These are phyloP conservation scores for Scheffersomyces amazonensis DNA, from an alignment of 805 yeast genomes.

Conservation along the genomic window DNA sequence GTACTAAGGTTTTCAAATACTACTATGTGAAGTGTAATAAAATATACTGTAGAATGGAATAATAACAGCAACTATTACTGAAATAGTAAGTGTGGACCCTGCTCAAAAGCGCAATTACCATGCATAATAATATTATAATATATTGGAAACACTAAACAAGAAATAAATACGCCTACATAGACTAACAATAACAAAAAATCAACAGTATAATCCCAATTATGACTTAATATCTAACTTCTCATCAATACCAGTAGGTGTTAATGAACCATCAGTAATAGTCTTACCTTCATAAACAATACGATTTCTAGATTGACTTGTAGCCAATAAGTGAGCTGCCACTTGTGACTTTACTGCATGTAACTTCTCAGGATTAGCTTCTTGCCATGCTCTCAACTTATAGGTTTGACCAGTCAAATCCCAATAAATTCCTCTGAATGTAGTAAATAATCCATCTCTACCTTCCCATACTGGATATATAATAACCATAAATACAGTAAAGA, in stretches of 20 bases:
- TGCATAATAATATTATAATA: too few relatives aligned
- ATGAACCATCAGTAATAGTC: conserved; percentile 14
- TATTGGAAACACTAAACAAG: too few relatives aligned
- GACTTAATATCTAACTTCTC: conserved; percentile 17
- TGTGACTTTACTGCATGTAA: conserved; percentile 73
- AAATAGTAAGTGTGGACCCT: too few relatives aligned
- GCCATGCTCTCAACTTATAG: conserved; percentile 74
- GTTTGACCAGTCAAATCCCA: conserved; percentile 84
- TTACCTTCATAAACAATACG: conserved; percentile 22
- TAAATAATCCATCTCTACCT: conserved; percentile 64
- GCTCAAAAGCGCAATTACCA: too few relatives aligned
- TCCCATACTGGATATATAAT: conserved; percentile 70
- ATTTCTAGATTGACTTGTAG: conserved; percentile 8
- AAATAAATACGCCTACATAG: too few relatives aligned
- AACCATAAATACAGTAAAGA: conserved; percentile 61
- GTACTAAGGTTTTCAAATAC: too few relatives aligned
- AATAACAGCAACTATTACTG: too few relatives aligned
- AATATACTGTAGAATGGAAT: too few relatives aligned
- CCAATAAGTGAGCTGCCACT: conserved; percentile 37
- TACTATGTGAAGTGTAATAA: too few relatives aligned
- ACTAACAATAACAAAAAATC: too few relatives aligned
- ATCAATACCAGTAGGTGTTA: conserved; percentile 18
- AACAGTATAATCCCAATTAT: too few relatives aligned
- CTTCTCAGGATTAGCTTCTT: conserved; percentile 65
- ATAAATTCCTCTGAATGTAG: conserved; percentile 71